A percentile compares a stretch with the other conserved stretches of the same genome.
phyloP scores from a whole-genome alignment of 2,329 filamentous ascomycete genomes.

The Sphaerostilbella broomeana region DNA sequence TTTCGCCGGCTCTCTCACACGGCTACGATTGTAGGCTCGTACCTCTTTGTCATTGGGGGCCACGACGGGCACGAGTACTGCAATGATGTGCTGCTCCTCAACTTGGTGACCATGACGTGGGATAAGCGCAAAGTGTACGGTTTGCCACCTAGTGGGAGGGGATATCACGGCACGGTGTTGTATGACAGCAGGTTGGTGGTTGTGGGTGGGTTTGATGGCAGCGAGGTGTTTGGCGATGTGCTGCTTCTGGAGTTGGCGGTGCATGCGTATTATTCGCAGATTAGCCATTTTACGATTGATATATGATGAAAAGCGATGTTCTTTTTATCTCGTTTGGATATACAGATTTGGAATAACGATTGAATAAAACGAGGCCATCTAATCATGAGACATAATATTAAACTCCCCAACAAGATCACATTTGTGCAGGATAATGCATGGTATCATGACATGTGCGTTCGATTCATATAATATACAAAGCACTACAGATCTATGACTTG shows the following conservation, averaged over 20 bases:
- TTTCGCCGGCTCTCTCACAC: slow-evolving; percentile 62
- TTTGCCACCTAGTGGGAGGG: slow-evolving; percentile 53
- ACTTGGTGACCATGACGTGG: slow-evolving; percentile 69
- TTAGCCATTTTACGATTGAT: slow-evolving; percentile 65
- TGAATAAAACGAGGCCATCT: no score
- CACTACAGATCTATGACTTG: no score
- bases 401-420: no score
- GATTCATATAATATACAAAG: no score
- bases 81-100: slow-evolving; percentile 61
- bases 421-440: no score
- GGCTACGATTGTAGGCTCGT: slow-evolving; percentile 62
- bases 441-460: no score
- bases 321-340: no score
- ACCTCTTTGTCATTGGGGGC: slow-evolving; percentile 63
- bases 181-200: slow-evolving; percentile 59
- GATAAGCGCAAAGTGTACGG: slow-evolving; percentile 61
- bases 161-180: slow-evolving; percentile 60
- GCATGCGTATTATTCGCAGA: slow-evolving; percentile 66
- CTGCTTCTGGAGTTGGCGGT: slow-evolving; percentile 62
- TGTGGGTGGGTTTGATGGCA: slow-evolving; percentile 62
- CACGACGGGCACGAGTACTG: slow-evolving; percentile 65
- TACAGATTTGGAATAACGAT: no score
- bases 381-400: no score
- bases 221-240: slow-evolving; percentile 61
- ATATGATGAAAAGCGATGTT: slow-evolving; percentile 41